phyloP scores from a whole-genome alignment of 805 yeast genomes.

The Candida lessepsii region DNA sequence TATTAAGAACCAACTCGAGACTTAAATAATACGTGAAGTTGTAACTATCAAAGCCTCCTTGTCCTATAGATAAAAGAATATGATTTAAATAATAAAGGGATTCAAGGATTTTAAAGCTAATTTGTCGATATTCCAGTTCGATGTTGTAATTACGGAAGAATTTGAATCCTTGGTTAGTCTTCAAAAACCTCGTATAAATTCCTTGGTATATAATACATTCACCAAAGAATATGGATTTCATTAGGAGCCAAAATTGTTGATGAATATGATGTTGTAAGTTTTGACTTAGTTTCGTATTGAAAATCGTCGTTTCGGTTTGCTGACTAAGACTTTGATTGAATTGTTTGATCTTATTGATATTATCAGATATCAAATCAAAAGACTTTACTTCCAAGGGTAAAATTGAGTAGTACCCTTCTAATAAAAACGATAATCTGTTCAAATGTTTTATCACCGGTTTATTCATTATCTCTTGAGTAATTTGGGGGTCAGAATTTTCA shows the following conservation, averaged over 20 bases:
- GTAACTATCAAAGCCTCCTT: constrained; percentile 64
- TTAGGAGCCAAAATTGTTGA: constrained; percentile 35
- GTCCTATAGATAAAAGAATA: constrained; percentile 53
- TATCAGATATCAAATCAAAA: constrained; percentile 19
- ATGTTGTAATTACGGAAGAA: constrained; percentile 11
- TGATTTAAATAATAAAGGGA: constrained; percentile 46
- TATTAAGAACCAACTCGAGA: constrained; percentile 36
- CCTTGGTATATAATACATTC: constrained; percentile 53
- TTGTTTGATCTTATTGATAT: constrained; percentile 22
- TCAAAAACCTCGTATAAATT: constrained; percentile 37
- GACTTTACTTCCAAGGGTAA: constrained; percentile 16
- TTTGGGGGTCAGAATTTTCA: neutral
- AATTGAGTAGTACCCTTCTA: constrained; percentile 34
- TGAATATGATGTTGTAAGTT: constrained; percentile 5
- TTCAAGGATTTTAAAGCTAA: constrained; percentile 33
- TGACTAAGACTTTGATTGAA: constrained; percentile 27
- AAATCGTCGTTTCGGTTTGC: constrained; percentile 16
- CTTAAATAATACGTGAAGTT: constrained; percentile 56
- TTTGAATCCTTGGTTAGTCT: neutral
- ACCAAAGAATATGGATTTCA: constrained; percentile 46
- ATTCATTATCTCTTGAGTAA: neutral
- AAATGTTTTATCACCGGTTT: constrained; percentile 49
- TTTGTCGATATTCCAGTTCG: constrained; percentile 27
- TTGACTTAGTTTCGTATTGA: constrained; percentile 17
- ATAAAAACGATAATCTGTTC: constrained; percentile 46